Conservation (phyloP, 2,329 filamentous ascomycete species). For the Diplocarpon mali region DNA sequence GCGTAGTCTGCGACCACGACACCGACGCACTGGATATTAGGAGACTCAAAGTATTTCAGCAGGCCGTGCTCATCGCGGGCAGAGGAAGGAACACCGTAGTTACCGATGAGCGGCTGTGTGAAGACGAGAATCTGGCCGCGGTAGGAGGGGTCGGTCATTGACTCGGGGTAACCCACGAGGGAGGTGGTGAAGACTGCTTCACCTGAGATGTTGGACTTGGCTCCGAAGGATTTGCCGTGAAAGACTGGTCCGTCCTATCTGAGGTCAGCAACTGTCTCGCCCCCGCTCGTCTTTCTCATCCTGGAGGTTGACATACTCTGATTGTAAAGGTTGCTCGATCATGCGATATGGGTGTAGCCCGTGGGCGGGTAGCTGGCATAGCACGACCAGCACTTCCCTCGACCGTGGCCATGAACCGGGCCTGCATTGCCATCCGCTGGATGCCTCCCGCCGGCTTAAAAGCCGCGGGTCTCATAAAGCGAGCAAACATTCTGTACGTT, state of each 20-base stretch:
- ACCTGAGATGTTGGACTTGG: constrained; percentile 91
- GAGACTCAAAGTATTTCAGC: constrained; percentile 95
- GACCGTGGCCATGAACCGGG: constrained; percentile 52
- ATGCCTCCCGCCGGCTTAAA: constrained; percentile 28
- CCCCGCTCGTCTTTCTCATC: too few species aligned
- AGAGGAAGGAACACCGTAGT: constrained; percentile 90
- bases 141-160: constrained; percentile 79
- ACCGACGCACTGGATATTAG: constrained; percentile 91
- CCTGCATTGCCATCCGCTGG: constrained; percentile 26
- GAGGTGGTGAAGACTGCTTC: constrained; percentile 99
- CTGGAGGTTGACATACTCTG: constrained; percentile 43
- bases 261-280: constrained; percentile 20
- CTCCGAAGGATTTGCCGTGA: constrained; percentile 91
- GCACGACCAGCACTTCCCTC: constrained; percentile 59
- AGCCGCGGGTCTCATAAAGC: constrained; percentile 44
- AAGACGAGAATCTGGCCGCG: constrained; percentile 95
- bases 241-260: constrained; percentile 85
- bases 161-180: constrained; percentile 95
- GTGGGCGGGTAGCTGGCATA: constrained; percentile 47
- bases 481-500: constrained; percentile 46
- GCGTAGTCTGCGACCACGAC: constrained; percentile 94
- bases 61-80: constrained; percentile 80
- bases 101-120: constrained; percentile 94
- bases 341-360: constrained; percentile 55
- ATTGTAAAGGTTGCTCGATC: constrained; percentile 91